Base-by-base conservation (phyloP, 2,329 filamentous ascomycete species). In the Setomelanomma holmii region DNA sequence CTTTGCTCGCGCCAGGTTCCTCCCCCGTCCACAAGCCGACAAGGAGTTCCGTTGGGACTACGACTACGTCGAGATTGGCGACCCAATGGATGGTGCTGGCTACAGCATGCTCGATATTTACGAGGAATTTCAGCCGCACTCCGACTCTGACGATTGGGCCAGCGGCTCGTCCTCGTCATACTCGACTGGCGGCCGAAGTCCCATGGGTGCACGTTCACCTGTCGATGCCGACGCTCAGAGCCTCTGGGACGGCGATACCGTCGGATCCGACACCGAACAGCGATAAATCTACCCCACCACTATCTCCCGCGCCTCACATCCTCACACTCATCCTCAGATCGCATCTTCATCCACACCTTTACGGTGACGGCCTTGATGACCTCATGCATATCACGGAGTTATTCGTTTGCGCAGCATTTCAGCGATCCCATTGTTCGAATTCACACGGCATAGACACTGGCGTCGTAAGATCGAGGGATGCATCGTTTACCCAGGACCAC, bases 41-140 rank as follows among this genome's bases (percentile, higher is more conserved):
- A 97, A 97, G 83, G 83, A 84, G 62, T 91, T 90, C 76, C 86
- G 93, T 56, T 98, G 93, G 92, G 90, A 97, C 64, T 97, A 98
- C 76, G 93, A 97, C 67, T 96, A 92, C 64, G 87, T 96, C 55
- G 93, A 97, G 78, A 78, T 88, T 52, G 93, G 93, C 64, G 89
- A 96, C 52, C 75, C 76, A 16, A 71, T 78, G 53, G 76, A 80
- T 41, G 73, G 78, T 42, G 53, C 56, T 45, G 82, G 82, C 61
- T 80, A 81, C 33, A 82, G 79, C 53, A 75, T 86, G 56, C 79
- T 83, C 45, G 81, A 81, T 46, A 78, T 86, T 38, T 83, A 85
- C 59, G 83, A 82, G 61, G 75, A 78, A 43, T 78, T 78, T 58
- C 76, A 77, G 53, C 72, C 76, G 1, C 68, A 83, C 40, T 82